Evolutionary conservation across 2,329 filamentous ascomycete species (phyloP).

Genomic region (Monilinia aucupariae): DNA sequence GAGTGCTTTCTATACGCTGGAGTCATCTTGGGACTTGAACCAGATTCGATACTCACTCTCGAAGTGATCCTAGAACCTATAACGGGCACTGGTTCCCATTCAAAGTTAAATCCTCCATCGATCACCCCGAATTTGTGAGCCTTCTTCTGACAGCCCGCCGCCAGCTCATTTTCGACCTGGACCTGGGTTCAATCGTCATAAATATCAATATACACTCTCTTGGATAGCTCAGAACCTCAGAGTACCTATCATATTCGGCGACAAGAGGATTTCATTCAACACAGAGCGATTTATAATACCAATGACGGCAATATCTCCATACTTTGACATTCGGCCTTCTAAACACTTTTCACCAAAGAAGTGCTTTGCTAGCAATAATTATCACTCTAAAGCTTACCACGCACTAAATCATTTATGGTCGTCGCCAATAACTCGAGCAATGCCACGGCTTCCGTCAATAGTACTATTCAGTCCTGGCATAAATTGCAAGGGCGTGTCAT

Average conservation of each 20-base stretch:
- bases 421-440: conserved; percentile 6
- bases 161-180: neutral
- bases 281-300: neutral
- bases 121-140: neutral
- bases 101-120: neutral
- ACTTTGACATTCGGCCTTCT: neutral
- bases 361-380: neutral
- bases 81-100: neutral
- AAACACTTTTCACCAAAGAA: neutral
- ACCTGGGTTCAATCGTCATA: neutral
- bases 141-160: neutral
- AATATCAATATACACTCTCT: neutral
- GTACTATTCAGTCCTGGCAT: conserved; percentile 10
- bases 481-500: conserved; percentile 22
- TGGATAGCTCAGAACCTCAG: neutral
- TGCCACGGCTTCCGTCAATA: conserved; percentile 10
- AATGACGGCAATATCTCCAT: conserved; percentile 11
- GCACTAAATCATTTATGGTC: conserved; percentile 13
- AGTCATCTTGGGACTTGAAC: neutral
- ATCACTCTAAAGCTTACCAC: neutral
- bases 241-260: neutral
- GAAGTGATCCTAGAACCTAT: neutral
- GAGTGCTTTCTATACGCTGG: conserved; percentile 7
- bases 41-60: conserved; percentile 2
- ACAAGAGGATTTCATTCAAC: neutral